A percentile compares a stretch with the other conserved stretches of the same genome.
These are phyloP conservation scores for Penicillium atrosanguineum DNA, from an alignment of 495 filamentous ascomycete species.

Conservation along the genomic window DNA sequence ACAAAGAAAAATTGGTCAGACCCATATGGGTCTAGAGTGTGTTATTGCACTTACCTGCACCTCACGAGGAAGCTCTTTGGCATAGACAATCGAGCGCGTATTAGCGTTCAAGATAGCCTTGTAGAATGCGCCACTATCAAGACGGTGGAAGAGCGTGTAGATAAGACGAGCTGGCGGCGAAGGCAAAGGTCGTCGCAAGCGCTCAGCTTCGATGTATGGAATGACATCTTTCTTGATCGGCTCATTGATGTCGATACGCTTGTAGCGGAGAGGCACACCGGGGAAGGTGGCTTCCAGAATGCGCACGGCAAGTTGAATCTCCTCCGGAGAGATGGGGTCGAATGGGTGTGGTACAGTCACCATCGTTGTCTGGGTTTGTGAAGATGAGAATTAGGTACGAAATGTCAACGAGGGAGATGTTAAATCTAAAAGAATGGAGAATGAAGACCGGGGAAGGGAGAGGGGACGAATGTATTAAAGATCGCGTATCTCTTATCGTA, in stretches of 20 bases:
- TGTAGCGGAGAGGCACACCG: conserved; percentile 33
- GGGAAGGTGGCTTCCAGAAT: conserved; percentile 37
- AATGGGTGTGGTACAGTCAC: conserved; percentile 34
- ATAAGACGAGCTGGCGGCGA: conserved; percentile 33
- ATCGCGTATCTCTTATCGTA: conserved; percentile 17
- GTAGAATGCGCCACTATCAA: conserved; percentile 38
- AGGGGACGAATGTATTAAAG: conserved; percentile 16
- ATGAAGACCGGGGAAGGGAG: not conserved
- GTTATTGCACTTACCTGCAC: conserved; percentile 31
- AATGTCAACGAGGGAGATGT: not conserved
- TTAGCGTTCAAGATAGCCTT: conserved; percentile 39
- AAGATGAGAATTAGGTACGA: too few relatives aligned
- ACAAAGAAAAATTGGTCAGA: not conserved
- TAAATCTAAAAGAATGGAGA: too few relatives aligned
- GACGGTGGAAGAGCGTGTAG: conserved; percentile 41
- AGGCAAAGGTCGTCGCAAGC: conserved; percentile 32
- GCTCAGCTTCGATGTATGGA: conserved; percentile 39
- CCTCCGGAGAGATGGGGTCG: conserved; percentile 38
- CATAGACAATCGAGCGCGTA: conserved; percentile 30
- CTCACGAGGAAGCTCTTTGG: conserved; percentile 38
- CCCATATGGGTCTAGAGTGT: not conserved
- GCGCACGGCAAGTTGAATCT: conserved; percentile 39
- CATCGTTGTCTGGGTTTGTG: conserved; percentile 5
- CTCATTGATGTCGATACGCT: conserved; percentile 40
- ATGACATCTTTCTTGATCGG: conserved; percentile 39